Evolutionary conservation across 2,329 filamentous ascomycete genomes (phyloP).

Genomic region (Sclerotiophoma versabilis): DNA sequence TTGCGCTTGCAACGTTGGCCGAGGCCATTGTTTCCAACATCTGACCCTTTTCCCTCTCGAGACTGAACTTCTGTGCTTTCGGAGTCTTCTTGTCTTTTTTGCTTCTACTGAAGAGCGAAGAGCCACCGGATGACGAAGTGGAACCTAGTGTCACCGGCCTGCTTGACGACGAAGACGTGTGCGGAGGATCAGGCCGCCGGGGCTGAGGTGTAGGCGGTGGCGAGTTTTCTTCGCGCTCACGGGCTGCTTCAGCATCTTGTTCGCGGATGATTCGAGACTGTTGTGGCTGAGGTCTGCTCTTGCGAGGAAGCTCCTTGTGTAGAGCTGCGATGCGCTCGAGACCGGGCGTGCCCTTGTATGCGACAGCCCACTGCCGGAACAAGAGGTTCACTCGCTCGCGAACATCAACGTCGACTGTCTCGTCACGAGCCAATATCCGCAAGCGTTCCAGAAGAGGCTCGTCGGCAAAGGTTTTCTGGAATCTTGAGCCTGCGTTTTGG

Average conservation of each 20-base stretch:
- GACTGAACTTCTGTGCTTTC: constrained; percentile 73
- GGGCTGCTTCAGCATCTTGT: constrained; percentile 75
- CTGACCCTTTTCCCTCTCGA: constrained; percentile 85
- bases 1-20: constrained; percentile 87
- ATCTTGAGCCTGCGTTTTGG: constrained; percentile 87
- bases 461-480: constrained; percentile 87
- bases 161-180: constrained; percentile 39
- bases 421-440: constrained; percentile 83
- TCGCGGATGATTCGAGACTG: constrained; percentile 85
- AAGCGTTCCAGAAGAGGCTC: constrained; percentile 91
- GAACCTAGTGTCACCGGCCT: constrained; percentile 38
- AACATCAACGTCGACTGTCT: constrained; percentile 85
- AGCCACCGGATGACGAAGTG: constrained; percentile 54
- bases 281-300: constrained; percentile 69
- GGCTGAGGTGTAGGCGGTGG: constrained; percentile 43
- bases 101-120: constrained; percentile 60
- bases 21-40: constrained; percentile 91
- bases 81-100: constrained; percentile 59
- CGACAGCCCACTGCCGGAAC: constrained; percentile 83
- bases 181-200: constrained; percentile 35
- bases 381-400: constrained; percentile 85
- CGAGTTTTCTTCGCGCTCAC: constrained; percentile 65
- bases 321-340: constrained; percentile 81
- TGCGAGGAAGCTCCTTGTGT: constrained; percentile 72
- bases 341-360: constrained; percentile 81